phyloP scores from a whole-genome alignment of 176 grass and related monocot species.

The Bromus sterilis region DNA sequence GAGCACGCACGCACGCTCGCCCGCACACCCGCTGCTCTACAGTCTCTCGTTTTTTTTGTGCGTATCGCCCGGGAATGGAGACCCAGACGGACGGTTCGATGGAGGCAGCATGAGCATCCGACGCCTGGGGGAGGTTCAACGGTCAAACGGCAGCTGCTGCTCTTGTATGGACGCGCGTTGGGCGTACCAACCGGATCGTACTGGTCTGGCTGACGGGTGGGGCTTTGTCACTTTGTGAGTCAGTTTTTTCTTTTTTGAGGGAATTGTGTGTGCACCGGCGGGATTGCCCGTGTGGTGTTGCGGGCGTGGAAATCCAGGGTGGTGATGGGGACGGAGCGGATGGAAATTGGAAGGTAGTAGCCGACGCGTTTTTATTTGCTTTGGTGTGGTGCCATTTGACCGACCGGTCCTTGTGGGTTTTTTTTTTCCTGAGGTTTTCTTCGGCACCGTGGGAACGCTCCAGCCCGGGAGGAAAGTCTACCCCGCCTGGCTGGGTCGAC shows the following conservation, averaged over 20 bases:
- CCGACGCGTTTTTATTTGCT: slow-evolving; percentile 25
- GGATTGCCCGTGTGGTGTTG: neutral
- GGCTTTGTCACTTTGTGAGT: neutral
- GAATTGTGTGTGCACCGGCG: too few species aligned
- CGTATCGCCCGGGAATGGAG: neutral
- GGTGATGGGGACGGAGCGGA: neutral
- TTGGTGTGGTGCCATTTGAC: neutral
- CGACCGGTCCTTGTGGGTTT: neutral
- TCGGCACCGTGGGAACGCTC: neutral
- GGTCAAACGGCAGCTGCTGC: slow-evolving; percentile 31
- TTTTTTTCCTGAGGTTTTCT: neutral
- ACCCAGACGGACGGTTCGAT: slow-evolving; percentile 8
- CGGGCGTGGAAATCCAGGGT: neutral
- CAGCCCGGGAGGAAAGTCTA: neutral
- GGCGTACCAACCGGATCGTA: neutral
- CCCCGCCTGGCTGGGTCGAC: too few species aligned
- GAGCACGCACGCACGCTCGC: neutral
- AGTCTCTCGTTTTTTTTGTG: neutral
- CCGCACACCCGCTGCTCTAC: neutral
- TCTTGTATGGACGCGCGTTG: neutral
- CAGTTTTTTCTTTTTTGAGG: too few species aligned
- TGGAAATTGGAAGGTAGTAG: neutral
- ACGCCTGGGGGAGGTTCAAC: neutral
- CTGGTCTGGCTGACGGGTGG: neutral
- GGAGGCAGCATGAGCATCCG: slow-evolving; percentile 13